phyloP scores from a whole-genome alignment of 768 basidiomycete species.

The Boletus reticulatus region DNA sequence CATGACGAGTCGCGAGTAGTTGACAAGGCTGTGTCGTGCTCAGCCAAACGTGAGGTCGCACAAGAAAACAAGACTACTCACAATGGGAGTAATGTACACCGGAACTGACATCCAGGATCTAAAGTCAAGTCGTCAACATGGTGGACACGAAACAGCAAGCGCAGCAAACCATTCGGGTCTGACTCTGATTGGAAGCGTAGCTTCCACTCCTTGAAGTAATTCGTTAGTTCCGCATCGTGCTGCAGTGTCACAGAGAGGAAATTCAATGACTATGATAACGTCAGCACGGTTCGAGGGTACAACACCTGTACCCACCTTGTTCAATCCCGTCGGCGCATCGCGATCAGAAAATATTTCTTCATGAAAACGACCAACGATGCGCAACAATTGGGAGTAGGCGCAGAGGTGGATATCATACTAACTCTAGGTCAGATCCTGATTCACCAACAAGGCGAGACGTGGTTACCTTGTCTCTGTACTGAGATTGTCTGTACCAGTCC shows the following conservation, averaged over 20 bases:
- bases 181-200: conserved; percentile 57
- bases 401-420: conserved; percentile 78
- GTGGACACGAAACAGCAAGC: background rate
- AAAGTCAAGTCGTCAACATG: background rate
- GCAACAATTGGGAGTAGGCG: conserved; percentile 65
- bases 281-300: background rate
- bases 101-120: conserved; percentile 62
- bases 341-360: conserved; percentile 76
- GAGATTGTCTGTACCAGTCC: conserved; percentile 74
- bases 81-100: conserved; percentile 72
- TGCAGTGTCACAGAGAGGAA: conserved; percentile 61
- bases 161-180: conserved; percentile 49
- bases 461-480: conserved; percentile 53
- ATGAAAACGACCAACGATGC: conserved; percentile 72
- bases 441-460: background rate
- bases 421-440: background rate
- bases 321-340: conserved; percentile 61
- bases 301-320: conserved; percentile 45
- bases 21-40: conserved; percentile 52
- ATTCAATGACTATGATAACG: conserved; percentile 50
- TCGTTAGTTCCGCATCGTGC: conserved; percentile 56
- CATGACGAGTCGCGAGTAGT: conserved; percentile 80
- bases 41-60: conserved; percentile 4
- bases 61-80: conserved; percentile 37
- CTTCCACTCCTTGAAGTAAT: conserved; percentile 68